Percentiles rank a stretch among this genome's conserved stretches.
phyloP scores from a whole-genome alignment of 2,329 filamentous ascomycete species.

The Didymella pomorum region DNA sequence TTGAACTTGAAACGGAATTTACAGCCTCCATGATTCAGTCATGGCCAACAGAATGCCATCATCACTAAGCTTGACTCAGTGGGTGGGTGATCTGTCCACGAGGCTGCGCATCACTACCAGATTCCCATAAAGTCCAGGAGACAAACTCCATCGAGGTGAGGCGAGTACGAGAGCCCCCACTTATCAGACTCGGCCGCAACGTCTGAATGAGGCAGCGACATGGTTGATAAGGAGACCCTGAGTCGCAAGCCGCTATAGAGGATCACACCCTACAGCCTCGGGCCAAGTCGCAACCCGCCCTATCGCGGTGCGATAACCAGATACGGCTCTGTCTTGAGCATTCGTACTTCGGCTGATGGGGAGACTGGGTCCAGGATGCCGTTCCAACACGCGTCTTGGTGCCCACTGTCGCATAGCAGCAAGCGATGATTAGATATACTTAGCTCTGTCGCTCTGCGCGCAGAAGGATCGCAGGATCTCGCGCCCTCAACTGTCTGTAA shows the following conservation, averaged over 20 bases:
- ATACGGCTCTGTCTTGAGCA: background rate
- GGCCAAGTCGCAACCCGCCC: background rate
- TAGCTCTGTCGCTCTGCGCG: background rate
- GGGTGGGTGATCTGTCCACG: background rate
- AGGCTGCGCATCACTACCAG: slow-evolving; percentile 5
- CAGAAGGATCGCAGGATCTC: background rate
- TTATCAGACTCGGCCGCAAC: background rate
- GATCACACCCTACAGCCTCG: background rate
- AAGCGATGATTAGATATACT: slow-evolving; percentile 10
- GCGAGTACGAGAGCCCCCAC: slow-evolving; percentile 13
- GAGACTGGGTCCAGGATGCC: slow-evolving; percentile 1
- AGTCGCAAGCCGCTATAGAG: background rate
- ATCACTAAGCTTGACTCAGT: background rate
- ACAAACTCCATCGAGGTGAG: background rate
- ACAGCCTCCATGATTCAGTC: background rate
- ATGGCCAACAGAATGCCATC: slow-evolving; percentile 7
- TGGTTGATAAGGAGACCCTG: slow-evolving; percentile 6
- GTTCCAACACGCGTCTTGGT: slow-evolving; percentile 3
- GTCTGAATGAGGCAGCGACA: background rate
- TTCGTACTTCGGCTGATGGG: background rate
- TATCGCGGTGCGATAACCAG: slow-evolving; percentile 2
- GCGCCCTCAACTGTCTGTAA: background rate
- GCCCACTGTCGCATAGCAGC: slow-evolving; percentile 14
- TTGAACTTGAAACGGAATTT: background rate
- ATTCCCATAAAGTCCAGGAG: background rate